These are phyloP conservation scores for Marchantia polymorpha DNA, from an alignment of 225 moss, liverwort and hornwort species.

Conservation along the genomic window DNA sequence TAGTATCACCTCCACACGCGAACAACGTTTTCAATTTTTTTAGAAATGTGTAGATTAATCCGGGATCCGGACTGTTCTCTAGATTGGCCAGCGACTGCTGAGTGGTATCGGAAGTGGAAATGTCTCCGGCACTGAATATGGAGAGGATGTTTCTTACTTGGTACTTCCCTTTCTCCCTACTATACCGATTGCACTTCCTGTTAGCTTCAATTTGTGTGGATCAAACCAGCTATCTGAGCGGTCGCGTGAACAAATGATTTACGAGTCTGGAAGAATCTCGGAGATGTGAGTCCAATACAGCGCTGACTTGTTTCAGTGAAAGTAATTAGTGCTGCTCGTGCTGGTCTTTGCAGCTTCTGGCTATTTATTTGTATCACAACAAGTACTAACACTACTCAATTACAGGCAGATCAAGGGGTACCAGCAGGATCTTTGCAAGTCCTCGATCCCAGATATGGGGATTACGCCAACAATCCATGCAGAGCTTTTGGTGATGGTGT, in stretches of 20 bases:
- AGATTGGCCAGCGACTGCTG: slow-evolving; percentile 61
- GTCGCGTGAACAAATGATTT: neutral
- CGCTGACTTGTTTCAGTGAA: neutral
- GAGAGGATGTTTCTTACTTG: slow-evolving; percentile 61
- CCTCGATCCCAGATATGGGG: slow-evolving; percentile 57
- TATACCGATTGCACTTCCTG: neutral
- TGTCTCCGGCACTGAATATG: slow-evolving; percentile 55
- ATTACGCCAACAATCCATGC: slow-evolving; percentile 69
- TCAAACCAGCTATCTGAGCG: neutral
- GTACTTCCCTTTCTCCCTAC: slow-evolving; percentile 16
- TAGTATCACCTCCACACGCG: neutral
- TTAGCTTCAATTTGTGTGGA: neutral
- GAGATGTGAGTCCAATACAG: neutral
- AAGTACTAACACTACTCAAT: neutral
- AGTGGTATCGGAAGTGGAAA: slow-evolving; percentile 70
- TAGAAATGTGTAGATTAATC: neutral
- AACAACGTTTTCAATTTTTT: neutral
- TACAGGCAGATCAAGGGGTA: slow-evolving; percentile 51
- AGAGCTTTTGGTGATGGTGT: slow-evolving; percentile 39
- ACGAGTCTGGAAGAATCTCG: neutral
- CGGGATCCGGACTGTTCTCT: neutral
- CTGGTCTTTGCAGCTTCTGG: too few relatives aligned
- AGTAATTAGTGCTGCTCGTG: neutral
- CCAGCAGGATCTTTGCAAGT: slow-evolving; percentile 65
- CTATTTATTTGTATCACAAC: neutral